A percentile compares a stretch with the other conserved stretches of the same genome.
Conservation (phyloP, 2,329 filamentous ascomycete species). For the Setomelanomma holmii region DNA sequence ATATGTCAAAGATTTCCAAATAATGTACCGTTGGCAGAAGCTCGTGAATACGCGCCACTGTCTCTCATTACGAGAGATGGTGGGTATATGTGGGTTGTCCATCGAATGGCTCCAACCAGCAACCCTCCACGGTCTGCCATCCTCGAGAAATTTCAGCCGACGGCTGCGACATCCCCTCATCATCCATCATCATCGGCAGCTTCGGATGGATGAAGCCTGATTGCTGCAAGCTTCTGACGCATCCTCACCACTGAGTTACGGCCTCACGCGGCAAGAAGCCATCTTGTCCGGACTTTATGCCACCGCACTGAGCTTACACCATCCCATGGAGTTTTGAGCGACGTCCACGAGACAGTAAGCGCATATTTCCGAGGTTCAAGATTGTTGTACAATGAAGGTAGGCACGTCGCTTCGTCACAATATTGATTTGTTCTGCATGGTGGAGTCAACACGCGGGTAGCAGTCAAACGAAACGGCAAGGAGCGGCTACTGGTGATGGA, state of each 20-base stretch:
- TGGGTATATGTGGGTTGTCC: neutral
- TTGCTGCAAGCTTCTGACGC: slow-evolving; percentile 16
- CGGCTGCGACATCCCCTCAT: neutral
- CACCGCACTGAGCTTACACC: neutral
- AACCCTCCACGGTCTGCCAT: neutral
- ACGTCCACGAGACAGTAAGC: neutral
- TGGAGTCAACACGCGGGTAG: neutral
- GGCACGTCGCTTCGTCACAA: slow-evolving; percentile 4
- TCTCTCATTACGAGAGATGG: slow-evolving; percentile 13
- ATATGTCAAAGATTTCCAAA: slow-evolving; percentile 4
- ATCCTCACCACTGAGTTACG: slow-evolving; percentile 1
- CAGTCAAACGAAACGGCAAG: neutral
- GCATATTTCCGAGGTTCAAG: neutral
- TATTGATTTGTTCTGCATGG: neutral
- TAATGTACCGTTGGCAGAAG: slow-evolving; percentile 1
- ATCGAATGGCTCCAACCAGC: slow-evolving; percentile 13
- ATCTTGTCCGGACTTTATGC: neutral
- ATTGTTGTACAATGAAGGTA: neutral
- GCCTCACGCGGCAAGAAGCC: neutral
- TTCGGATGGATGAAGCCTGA: slow-evolving; percentile 14
- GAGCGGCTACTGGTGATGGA: neutral
- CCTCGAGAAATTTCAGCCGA: neutral
- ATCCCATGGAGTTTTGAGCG: neutral
- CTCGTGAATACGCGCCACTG: slow-evolving; percentile 2
- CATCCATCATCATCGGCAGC: neutral